These are phyloP conservation scores for Leucocoprinus birnbaumii DNA, from an alignment of 768 basidiomycete genomes.

Conservation along the genomic window DNA sequence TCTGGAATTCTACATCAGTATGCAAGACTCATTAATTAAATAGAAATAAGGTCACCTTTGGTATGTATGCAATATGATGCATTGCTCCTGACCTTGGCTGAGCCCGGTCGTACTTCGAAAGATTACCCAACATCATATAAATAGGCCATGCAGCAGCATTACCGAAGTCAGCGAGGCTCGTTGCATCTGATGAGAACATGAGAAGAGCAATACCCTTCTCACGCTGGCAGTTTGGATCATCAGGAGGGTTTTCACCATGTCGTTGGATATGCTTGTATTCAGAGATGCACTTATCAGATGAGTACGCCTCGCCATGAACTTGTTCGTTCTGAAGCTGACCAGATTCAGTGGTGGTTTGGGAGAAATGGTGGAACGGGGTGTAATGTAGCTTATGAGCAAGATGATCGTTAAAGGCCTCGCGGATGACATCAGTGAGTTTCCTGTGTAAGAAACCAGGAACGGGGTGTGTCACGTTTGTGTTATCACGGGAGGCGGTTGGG, in stretches of 20 bases:
- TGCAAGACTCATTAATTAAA: too few species aligned
- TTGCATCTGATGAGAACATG: slow-evolving; percentile 16
- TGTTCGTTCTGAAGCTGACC: background rate
- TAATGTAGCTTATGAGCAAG: slow-evolving; percentile 22
- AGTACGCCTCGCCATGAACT: too few species aligned
- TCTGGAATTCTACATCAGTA: too few species aligned
- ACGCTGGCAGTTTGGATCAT: background rate
- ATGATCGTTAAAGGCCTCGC: slow-evolving; percentile 19
- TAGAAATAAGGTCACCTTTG: slow-evolving; percentile 22
- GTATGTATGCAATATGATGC: slow-evolving; percentile 43
- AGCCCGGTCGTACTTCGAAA: slow-evolving; percentile 35
- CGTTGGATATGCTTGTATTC: too few species aligned
- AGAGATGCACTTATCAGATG: too few species aligned
- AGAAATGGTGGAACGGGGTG: slow-evolving; percentile 25
- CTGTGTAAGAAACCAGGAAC: too few species aligned
- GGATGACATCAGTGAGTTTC: slow-evolving; percentile 21
- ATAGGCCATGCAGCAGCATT: slow-evolving; percentile 34
- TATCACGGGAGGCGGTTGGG: too few species aligned
- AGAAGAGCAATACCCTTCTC: background rate
- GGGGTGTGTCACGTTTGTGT: too few species aligned
- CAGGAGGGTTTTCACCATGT: too few species aligned
- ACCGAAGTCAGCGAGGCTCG: slow-evolving; percentile 28
- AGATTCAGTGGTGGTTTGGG: background rate
- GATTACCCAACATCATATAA: slow-evolving; percentile 36
- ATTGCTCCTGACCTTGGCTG: slow-evolving; percentile 25